Conservation (phyloP, 2,329 filamentous ascomycete genomes). For the Sporothrix variecibatus region DNA sequence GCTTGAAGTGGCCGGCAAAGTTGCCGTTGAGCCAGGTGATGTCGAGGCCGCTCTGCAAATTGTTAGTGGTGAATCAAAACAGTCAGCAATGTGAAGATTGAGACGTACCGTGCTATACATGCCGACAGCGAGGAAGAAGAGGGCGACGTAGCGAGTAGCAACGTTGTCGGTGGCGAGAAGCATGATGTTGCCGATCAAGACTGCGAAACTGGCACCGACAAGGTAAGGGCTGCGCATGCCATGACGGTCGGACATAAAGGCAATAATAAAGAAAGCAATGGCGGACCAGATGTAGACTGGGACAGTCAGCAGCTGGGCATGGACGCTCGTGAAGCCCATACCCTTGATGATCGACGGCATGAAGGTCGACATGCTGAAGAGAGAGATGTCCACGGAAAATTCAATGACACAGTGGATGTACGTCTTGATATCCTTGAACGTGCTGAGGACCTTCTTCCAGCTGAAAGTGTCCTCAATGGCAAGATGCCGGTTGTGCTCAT, state of each 20-base stretch:
- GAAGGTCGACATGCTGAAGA: conserved; percentile 37
- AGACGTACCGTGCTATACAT: conserved; percentile 14
- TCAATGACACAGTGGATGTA: conserved; percentile 40
- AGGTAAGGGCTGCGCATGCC: conserved; percentile 30
- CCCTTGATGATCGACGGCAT: conserved; percentile 41
- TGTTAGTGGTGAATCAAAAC: background rate
- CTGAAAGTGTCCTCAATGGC: conserved; percentile 23
- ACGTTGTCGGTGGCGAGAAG: conserved; percentile 21
- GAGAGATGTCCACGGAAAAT: conserved; percentile 39
- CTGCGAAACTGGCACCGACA: background rate
- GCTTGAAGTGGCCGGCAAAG: conserved; percentile 26
- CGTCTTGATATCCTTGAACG: conserved; percentile 35
- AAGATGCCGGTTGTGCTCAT: conserved; percentile 21
- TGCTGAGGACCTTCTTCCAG: conserved; percentile 33
- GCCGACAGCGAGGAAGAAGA: conserved; percentile 26
- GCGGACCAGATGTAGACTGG: conserved; percentile 39
- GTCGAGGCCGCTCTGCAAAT: conserved; percentile 22
- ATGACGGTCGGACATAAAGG: conserved; percentile 43
- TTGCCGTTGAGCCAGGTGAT: conserved; percentile 29
- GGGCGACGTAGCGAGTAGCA: conserved; percentile 21
- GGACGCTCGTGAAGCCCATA: conserved; percentile 35
- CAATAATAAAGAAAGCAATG: conserved; percentile 34
- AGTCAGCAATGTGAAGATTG: background rate
- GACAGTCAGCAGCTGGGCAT: conserved; percentile 36
- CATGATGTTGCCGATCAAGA: conserved; percentile 26